phyloP scores from a whole-genome alignment of 2,329 filamentous ascomycete species.

The Chalaropsis thielavioides region DNA sequence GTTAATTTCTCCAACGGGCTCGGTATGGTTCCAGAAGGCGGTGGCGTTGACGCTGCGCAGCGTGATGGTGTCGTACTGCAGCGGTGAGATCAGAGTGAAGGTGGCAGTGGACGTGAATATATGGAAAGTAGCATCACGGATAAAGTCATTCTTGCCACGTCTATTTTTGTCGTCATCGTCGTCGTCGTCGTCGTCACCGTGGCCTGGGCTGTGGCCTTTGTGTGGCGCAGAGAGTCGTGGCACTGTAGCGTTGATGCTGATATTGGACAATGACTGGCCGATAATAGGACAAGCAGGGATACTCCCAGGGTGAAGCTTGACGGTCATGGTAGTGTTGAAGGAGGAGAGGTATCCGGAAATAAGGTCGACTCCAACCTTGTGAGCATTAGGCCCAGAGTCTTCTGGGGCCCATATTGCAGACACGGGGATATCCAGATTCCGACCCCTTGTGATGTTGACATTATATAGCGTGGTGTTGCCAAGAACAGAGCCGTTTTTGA shows the following conservation, averaged over 20 bases:
- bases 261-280: conserved; percentile 55
- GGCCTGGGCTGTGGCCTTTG: neutral
- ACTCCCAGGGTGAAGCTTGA: conserved; percentile 55
- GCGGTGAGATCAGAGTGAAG: conserved; percentile 69
- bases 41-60: conserved; percentile 72
- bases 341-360: conserved; percentile 81
- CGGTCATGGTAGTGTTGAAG: conserved; percentile 64
- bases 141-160: conserved; percentile 39
- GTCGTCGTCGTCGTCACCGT: conserved; percentile 20
- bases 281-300: conserved; percentile 61
- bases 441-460: conserved; percentile 49
- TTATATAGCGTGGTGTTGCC: conserved; percentile 59
- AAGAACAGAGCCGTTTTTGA: conserved; percentile 58
- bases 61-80: conserved; percentile 56
- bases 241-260: conserved; percentile 57
- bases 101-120: conserved; percentile 72
- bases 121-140: conserved; percentile 76
- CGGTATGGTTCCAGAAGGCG: conserved; percentile 68
- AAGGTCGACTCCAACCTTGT: conserved; percentile 51
- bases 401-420: conserved; percentile 61
- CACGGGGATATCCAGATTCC: conserved; percentile 56
- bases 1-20: conserved; percentile 62
- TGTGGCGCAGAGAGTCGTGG: conserved; percentile 49
- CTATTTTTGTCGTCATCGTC: conserved; percentile 25
- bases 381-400: conserved; percentile 44